A percentile compares a stretch with the other conserved stretches of the same genome.
phyloP scores from a whole-genome alignment of 768 basidiomycete species.

The Podaxis rugospora region DNA sequence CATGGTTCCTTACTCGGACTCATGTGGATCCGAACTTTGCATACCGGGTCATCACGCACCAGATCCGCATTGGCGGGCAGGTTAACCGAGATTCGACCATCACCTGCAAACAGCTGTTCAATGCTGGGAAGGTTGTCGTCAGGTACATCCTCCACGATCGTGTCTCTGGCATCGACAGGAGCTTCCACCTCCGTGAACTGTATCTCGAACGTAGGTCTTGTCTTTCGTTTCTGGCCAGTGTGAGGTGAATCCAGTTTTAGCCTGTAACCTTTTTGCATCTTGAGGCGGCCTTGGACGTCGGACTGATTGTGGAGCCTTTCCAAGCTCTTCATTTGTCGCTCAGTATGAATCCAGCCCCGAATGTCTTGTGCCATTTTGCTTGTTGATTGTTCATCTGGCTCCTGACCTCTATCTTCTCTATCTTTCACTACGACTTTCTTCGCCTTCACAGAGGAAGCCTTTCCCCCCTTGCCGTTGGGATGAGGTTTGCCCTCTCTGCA shows the following conservation, averaged over 20 bases:
- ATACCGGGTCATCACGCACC: background rate
- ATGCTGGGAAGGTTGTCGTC: conserved; percentile 42
- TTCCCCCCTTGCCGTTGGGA: conserved; percentile 26
- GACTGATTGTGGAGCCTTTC: conserved; percentile 40
- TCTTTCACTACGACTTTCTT: background rate
- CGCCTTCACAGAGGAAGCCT: conserved; percentile 6
- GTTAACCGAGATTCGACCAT: background rate
- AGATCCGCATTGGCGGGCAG: background rate
- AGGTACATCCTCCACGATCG: conserved; percentile 19
- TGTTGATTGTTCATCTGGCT: conserved; percentile 14
- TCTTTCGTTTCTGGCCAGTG: conserved; percentile 18
- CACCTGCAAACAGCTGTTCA: conserved; percentile 1
- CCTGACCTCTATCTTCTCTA: conserved; percentile 9
- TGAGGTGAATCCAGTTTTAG: conserved; percentile 36
- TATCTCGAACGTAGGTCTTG: conserved; percentile 43
- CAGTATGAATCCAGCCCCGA: conserved; percentile 16
- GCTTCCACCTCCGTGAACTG: conserved; percentile 41
- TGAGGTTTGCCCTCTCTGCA: conserved; percentile 64
- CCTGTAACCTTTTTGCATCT: conserved; percentile 34
- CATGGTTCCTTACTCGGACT: background rate
- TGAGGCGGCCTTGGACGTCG: conserved; percentile 33
- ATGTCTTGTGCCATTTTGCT: conserved; percentile 4
- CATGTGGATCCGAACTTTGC: background rate
- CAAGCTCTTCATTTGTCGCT: conserved; percentile 32
- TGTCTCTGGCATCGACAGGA: conserved; percentile 16